These are phyloP conservation scores for Clonostachys rosea DNA, from an alignment of 2,329 filamentous ascomycete genomes.

Conservation along the genomic window DNA sequence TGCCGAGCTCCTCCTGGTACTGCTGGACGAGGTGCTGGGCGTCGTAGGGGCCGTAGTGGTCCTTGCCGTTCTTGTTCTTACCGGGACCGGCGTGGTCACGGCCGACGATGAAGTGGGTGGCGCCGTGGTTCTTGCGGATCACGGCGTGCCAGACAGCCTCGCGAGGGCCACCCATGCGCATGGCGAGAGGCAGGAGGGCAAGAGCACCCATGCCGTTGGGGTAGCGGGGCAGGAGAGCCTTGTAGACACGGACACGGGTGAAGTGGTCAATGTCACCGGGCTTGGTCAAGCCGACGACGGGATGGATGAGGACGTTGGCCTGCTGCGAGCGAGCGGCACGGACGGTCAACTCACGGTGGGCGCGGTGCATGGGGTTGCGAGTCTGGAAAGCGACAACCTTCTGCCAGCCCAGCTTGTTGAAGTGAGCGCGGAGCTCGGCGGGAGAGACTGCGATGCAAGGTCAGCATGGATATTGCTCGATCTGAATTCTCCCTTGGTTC, in stretches of 20 bases:
- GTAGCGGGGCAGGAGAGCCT: constrained; percentile 92
- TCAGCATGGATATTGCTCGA: not conserved
- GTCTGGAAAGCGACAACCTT: constrained; percentile 99
- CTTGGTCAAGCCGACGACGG: constrained; percentile 97
- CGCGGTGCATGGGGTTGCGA: constrained; percentile 97
- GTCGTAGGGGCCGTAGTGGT: constrained; percentile 98
- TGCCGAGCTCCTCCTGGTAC: constrained; percentile 93
- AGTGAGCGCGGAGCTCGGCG: constrained; percentile 90
- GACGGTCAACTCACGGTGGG: constrained; percentile 95
- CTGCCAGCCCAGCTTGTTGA: constrained; percentile 99
- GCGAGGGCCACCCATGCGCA: constrained; percentile 98
- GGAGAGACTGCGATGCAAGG: constrained; percentile 65
- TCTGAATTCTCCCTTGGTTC: not conserved
- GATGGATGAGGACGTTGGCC: constrained; percentile 98
- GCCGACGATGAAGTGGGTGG: constrained; percentile 98
- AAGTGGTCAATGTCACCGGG: constrained; percentile 99
- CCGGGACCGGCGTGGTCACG: constrained; percentile 97
- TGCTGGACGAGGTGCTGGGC: constrained; percentile 95
- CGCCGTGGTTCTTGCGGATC: constrained; percentile 99
- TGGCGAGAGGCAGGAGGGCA: constrained; percentile 89
- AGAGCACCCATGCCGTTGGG: constrained; percentile 99
- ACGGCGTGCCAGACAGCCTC: constrained; percentile 99
- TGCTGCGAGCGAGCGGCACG: constrained; percentile 92
- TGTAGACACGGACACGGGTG: constrained; percentile 97
- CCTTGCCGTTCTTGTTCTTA: constrained; percentile 94